phyloP scores from a whole-genome alignment of 768 basidiomycete genomes.

The Kwoniella dendrophila region DNA sequence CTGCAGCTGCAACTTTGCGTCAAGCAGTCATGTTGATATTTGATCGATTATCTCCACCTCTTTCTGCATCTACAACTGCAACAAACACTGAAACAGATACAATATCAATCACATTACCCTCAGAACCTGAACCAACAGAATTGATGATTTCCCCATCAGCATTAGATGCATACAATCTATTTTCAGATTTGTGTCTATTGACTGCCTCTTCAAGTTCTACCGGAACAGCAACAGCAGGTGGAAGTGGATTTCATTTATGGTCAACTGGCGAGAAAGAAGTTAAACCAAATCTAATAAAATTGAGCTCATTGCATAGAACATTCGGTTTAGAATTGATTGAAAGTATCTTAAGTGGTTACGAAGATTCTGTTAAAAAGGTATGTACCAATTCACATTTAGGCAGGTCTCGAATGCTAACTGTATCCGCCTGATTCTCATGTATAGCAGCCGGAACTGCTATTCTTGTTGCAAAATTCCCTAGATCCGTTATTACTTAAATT shows the following conservation, averaged over 20 bases:
- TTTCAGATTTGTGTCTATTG: constrained; percentile 89
- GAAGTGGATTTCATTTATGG: constrained; percentile 27
- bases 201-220: constrained; percentile 55
- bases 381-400: constrained; percentile 22
- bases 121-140: constrained; percentile 30
- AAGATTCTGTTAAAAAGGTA: constrained; percentile 64
- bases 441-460: constrained; percentile 82
- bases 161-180: constrained; percentile 79
- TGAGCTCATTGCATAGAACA: constrained; percentile 82
- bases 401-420: neutral
- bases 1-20: constrained; percentile 91
- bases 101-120: constrained; percentile 26
- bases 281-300: constrained; percentile 75
- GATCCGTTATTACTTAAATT: constrained; percentile 86
- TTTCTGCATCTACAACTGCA: too few species aligned
- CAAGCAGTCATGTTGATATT: constrained; percentile 98
- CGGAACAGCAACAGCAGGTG: too few species aligned
- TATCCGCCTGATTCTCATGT: neutral
- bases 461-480: constrained; percentile 85
- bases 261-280: constrained; percentile 58
- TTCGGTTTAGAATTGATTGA: constrained; percentile 97
- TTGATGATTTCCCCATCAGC: constrained; percentile 71
- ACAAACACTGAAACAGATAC: constrained; percentile 8
- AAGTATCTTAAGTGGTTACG: constrained; percentile 71
- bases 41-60: constrained; percentile 69